phyloP scores from a whole-genome alignment of 1,284 basidiomycete genomes.

The Microbotryum scabiosae region DNA sequence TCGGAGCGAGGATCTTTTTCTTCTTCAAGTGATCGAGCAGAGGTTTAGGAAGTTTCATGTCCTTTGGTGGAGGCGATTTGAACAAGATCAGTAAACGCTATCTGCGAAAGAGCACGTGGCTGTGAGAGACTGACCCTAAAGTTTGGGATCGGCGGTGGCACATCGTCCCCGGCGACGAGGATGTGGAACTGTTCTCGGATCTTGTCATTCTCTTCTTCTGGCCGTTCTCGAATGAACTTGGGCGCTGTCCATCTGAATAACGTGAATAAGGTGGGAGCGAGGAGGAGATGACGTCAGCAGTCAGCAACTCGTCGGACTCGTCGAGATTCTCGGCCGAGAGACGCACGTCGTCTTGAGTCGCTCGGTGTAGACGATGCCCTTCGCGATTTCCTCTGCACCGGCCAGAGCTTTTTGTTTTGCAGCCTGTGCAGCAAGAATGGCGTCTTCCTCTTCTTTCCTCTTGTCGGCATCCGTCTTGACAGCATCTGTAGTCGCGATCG shows the following conservation, averaged over 20 bases:
- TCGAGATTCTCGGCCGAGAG: not conserved
- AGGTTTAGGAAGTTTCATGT: conserved; percentile 91
- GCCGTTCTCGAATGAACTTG: conserved; percentile 63
- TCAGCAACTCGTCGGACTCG: not conserved
- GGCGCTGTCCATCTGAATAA: conserved; percentile 73
- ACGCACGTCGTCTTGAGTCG: conserved; percentile 69
- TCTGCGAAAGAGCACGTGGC: not conserved
- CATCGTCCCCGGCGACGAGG: conserved; percentile 60
- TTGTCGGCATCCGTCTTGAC: conserved; percentile 75
- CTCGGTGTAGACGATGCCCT: conserved; percentile 84
- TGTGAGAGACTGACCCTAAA: conserved; percentile 56
- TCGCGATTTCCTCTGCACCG: conserved; percentile 83
- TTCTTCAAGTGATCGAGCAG: conserved; percentile 73
- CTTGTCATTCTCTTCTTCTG: conserved; percentile 59
- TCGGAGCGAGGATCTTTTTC: conserved; percentile 77
- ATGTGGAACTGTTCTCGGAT: conserved; percentile 88
- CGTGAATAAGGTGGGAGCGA: not conserved
- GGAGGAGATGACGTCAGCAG: not conserved
- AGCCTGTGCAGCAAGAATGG: conserved; percentile 83
- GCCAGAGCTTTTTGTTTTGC: conserved; percentile 76
- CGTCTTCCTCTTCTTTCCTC: conserved; percentile 77
- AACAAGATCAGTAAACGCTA: not conserved
- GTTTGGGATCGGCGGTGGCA: conserved; percentile 89
- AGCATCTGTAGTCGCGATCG: conserved; percentile 52
- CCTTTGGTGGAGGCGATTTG: conserved; percentile 45